phyloP scores from a whole-genome alignment of 2,329 filamentous ascomycete genomes.

The Trichoderma simmonsii region DNA sequence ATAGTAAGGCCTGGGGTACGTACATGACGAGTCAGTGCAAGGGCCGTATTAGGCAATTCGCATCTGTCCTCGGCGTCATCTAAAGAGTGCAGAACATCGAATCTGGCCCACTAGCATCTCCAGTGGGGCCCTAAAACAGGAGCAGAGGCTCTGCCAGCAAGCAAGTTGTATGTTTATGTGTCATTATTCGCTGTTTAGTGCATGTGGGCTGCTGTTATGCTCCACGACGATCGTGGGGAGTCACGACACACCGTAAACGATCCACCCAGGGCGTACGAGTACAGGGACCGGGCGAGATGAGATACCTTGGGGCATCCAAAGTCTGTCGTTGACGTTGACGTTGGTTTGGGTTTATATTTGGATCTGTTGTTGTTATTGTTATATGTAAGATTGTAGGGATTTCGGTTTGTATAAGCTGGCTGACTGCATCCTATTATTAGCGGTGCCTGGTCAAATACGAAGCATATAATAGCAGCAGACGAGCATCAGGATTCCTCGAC shows the following conservation, averaged over 20 bases:
- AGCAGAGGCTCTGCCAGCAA: not conserved
- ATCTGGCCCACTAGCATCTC: constrained; percentile 9
- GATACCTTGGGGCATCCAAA: not conserved
- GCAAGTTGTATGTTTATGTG: not conserved
- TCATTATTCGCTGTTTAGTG: not conserved
- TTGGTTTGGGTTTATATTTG: not conserved
- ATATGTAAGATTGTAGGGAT: not conserved
- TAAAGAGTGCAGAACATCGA: constrained; percentile 4
- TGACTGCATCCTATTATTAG: not conserved
- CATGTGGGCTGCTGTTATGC: not conserved
- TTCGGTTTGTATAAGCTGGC: not conserved
- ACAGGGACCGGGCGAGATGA: not conserved
- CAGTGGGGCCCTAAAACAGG: not conserved
- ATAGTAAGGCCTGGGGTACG: not conserved
- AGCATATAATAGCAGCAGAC: not conserved
- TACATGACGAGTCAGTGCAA: not conserved
- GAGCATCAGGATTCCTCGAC: not conserved
- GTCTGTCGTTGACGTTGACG: too few species aligned
- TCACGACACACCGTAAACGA: not conserved
- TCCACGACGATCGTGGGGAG: not conserved
- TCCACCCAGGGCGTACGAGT: not conserved
- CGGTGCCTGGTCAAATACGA: not conserved
- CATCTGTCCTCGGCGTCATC: constrained; percentile 9
- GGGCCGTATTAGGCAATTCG: constrained; percentile 3
- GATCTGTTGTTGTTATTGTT: too few species aligned